Evolutionary conservation across 768 basidiomycete species (phyloP).

Genomic region (Pulveroboletus sp.): DNA sequence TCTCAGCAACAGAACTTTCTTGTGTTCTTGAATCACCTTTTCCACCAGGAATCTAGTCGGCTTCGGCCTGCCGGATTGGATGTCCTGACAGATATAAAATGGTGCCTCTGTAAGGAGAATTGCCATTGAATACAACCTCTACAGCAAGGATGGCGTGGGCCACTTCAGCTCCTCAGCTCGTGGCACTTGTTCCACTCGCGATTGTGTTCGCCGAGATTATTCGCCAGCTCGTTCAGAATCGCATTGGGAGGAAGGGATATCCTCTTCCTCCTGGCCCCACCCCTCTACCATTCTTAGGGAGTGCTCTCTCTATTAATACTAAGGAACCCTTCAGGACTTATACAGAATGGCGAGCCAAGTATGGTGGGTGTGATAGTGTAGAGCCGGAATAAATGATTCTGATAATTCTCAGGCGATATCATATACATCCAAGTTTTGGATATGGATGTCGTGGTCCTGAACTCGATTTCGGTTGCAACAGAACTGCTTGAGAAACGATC

Average conservation of each 20-base stretch:
- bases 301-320: slow-evolving; percentile 9
- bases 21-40: no score
- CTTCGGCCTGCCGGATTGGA: neutral
- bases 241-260: slow-evolving; percentile 9
- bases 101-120: neutral
- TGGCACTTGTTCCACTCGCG: slow-evolving; percentile 1
- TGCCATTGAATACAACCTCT: neutral
- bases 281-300: slow-evolving; percentile 19
- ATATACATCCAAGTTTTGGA: slow-evolving; percentile 46
- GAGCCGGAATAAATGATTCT: neutral
- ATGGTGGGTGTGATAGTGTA: slow-evolving; percentile 8
- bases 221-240: neutral
- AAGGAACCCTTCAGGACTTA: slow-evolving; percentile 16
- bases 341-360: slow-evolving; percentile 11
- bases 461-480: slow-evolving; percentile 35
- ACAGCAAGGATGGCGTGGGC: slow-evolving; percentile 5
- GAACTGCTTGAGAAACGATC: slow-evolving; percentile 48
- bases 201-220: neutral
- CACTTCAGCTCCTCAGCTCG: slow-evolving; percentile 4
- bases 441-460: slow-evolving; percentile 42
- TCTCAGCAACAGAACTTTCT: no score
- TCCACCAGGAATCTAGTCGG: no score
- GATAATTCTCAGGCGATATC: slow-evolving; percentile 33
- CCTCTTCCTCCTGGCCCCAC: neutral
- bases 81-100: slow-evolving; percentile 5